These are phyloP conservation scores for Skeletonema menzelii DNA, from an alignment of 108 stramenopile genomes.

Conservation along the genomic window DNA sequence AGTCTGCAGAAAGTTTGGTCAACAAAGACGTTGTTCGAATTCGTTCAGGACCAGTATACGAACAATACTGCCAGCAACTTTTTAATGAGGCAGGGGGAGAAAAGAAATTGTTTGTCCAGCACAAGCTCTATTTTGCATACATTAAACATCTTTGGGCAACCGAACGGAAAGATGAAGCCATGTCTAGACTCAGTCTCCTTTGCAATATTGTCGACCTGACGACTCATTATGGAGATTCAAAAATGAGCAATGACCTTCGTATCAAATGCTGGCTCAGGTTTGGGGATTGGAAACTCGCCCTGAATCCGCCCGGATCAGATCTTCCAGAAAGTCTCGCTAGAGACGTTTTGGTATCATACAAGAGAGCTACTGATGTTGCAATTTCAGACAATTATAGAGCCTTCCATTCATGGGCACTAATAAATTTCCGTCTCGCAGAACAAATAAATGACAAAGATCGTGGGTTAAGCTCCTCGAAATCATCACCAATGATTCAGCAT, in stretches of 20 bases:
- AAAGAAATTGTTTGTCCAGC: conserved; percentile 71
- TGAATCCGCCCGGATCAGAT: conserved; percentile 23
- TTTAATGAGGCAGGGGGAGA: conserved; percentile 67
- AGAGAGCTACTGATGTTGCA: conserved; percentile 74
- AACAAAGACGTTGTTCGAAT: conserved; percentile 45
- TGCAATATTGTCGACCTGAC: conserved; percentile 71
- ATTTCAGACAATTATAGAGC: conserved; percentile 80
- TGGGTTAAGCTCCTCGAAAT: neutral
- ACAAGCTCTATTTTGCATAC: conserved; percentile 89
- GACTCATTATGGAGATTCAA: conserved; percentile 53
- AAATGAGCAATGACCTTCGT: conserved; percentile 51
- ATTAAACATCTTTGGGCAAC: conserved; percentile 91
- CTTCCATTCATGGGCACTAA: conserved; percentile 97
- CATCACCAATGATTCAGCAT: conserved; percentile 39
- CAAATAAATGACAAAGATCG: conserved; percentile 69
- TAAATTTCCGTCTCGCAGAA: conserved; percentile 95
- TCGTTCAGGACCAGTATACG: conserved; percentile 55
- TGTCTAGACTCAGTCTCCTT: conserved; percentile 53
- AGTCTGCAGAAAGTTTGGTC: conserved; percentile 47
- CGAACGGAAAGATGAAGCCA: conserved; percentile 76
- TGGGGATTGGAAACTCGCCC: conserved; percentile 82
- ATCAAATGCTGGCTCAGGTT: conserved; percentile 86
- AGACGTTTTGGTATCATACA: conserved; percentile 75
- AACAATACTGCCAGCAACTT: conserved; percentile 59
- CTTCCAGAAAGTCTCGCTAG: conserved; percentile 54